Evolutionary conservation across 257 asterid species (phyloP).

Genomic region (Avicennia marina): DNA sequence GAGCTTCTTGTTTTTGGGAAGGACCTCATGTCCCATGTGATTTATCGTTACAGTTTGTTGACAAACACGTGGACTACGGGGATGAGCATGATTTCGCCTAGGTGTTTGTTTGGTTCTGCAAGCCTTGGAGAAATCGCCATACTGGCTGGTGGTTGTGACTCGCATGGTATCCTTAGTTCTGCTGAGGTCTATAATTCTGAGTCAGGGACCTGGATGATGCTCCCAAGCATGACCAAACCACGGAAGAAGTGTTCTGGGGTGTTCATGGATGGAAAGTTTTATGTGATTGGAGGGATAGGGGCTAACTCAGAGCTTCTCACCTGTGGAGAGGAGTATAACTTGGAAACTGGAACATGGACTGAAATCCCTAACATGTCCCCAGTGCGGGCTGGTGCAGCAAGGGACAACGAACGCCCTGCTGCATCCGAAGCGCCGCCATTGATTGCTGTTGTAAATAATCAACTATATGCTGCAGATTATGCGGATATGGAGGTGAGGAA

Average conservation of each 20-base stretch:
- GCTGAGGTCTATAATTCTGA: slow-evolving; percentile 67
- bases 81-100: slow-evolving; percentile 71
- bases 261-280: slow-evolving; percentile 75
- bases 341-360: slow-evolving; percentile 42
- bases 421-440: slow-evolving; percentile 86
- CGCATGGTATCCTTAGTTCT: slow-evolving; percentile 49
- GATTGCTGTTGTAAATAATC: slow-evolving; percentile 74
- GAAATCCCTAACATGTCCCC: slow-evolving; percentile 68
- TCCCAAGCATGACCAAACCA: slow-evolving; percentile 69
- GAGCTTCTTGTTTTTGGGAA: slow-evolving; percentile 92
- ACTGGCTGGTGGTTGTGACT: slow-evolving; percentile 79
- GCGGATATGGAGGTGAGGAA: slow-evolving; percentile 76
- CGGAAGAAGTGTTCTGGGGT: slow-evolving; percentile 80
- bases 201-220: slow-evolving; percentile 48
- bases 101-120: slow-evolving; percentile 80
- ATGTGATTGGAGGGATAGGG: slow-evolving; percentile 70
- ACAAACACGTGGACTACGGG: slow-evolving; percentile 88
- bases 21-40: slow-evolving; percentile 66
- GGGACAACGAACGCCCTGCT: slow-evolving; percentile 52
- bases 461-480: slow-evolving; percentile 80
- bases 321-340: slow-evolving; percentile 29
- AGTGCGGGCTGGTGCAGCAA: slow-evolving; percentile 44
- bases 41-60: slow-evolving; percentile 68
- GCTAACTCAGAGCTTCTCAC: slow-evolving; percentile 23
- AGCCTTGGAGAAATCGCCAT: slow-evolving; percentile 74